Base-by-base conservation (phyloP, 164 flowering plant genomes). In the Vitis riparia region DNA sequence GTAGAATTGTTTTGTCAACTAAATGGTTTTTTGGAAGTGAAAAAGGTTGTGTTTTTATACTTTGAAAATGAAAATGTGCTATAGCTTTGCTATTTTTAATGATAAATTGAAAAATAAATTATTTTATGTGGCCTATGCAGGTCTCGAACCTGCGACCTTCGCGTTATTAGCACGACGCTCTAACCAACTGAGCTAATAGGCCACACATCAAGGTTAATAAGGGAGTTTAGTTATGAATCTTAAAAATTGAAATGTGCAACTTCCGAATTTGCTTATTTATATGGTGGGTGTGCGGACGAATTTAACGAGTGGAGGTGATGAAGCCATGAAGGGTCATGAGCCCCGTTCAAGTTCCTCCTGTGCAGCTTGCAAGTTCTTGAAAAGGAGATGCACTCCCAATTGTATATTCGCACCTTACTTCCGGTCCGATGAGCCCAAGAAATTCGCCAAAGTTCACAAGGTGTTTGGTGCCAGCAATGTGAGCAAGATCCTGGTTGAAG, bases 91-190 rank as follows among this genome's bases (percentile, higher is more conserved):
- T 23, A 23, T 23, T 23, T 23, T 23, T 23, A 23, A 23, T 23
- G 27, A 23, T 23, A 23, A 5, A 23, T 23, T 23, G 27, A 23
- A 23, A 23, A 23, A 23, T 23, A 23, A 23, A 23, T 23, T 0
- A 23, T 23, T 5, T 37, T 5, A 5, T 32, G 0, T 3, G 44
- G 44, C 44, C 44, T 6, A 37, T 37, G 44, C 44, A 37, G 7
- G 44, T 37, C 44, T 88, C 93, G 88, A 88, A 89, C 90, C 91
- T 87, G 87, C 82, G 89, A 87, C 90, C 90, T 88, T 89, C 88
- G 91, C 91, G 87, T 92, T 91, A 89, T 88, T 87, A 88, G 88
- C 91, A 87, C 89, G 87, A 88, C 88, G 89, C 94, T 91, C 94
- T 87, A 88, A 86, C 89, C 93, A 91, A 77, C 91, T 89, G 91